Evolutionary conservation across 805 yeast species (phyloP), one percentile per base, ranked within the genome.

Genomic region (Myxozyma melibiosi): DNA sequence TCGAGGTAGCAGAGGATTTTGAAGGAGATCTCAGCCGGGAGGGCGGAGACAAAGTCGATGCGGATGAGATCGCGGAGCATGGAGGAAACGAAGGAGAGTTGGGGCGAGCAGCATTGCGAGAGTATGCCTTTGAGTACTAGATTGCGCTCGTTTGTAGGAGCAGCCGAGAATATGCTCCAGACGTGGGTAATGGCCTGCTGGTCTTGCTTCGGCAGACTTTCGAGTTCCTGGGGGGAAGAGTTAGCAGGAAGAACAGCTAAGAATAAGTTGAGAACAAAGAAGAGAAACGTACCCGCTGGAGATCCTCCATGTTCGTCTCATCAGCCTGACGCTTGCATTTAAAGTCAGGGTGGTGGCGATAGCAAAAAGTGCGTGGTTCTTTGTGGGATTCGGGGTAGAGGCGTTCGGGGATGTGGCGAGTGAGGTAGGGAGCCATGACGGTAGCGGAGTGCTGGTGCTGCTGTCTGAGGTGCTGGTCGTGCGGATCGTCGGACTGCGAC

Each of bases 21-120:
- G 63, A 90, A 79, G 1, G 96, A 80, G 44, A 94, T 74, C 70
- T 94, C 99, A 57, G 83, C 79, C 1, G 99, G 99, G 45, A 94
- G 77, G 5, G 90, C 84, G 39, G 87, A 77, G 33, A 94, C 83
- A 68, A 90, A 92, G 73, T 94, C 99, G 59, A 94, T 88, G 64
- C 91, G 84, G 58, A 94, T 86, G 67, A 94, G 76, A 39, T 83
- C 80, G 33, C 85, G 80, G 20, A 94, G 86, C 67, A 90, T 92
- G 63, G 86, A 84, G 0, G 95, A 82, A 3, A 92, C 82, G 58
- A 84, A 83, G n/a, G 96, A 88, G 20, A 94, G 77, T 68, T 91
- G 97, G 1, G 98, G 97, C 74, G 90, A 91, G 67, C 99, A 94
- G 71, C 98, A 90, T 70, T 90, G 96, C 3, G 89, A 78, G 42